Evolutionary conservation across 2,329 filamentous ascomycete genomes (phyloP).

Genomic region (Hysterium pulicare): DNA sequence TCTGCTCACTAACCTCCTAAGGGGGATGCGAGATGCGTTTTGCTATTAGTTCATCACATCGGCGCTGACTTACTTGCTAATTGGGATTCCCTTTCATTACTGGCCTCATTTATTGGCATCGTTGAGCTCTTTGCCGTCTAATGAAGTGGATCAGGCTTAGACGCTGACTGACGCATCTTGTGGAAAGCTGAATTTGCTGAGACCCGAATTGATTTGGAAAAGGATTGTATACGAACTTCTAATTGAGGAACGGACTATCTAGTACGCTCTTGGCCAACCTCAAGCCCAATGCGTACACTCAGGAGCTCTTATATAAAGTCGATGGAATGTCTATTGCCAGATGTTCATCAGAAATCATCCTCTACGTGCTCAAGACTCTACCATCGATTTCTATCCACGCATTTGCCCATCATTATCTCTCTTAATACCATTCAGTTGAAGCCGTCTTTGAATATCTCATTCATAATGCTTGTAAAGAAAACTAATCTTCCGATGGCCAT

Average conservation of each 20-base stretch:
- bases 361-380: neutral
- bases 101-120: neutral
- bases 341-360: neutral
- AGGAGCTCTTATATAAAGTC: neutral
- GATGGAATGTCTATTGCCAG: neutral
- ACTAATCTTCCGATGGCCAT: slow-evolving; percentile 10
- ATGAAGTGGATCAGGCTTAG: neutral
- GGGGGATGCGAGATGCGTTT: no score
- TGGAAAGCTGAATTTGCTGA: neutral
- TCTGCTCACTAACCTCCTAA: no score
- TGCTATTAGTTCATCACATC: no score
- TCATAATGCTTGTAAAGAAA: slow-evolving; percentile 7
- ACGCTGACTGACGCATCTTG: neutral
- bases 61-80: neutral
- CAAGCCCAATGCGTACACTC: no score
- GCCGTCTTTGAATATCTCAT: no score
- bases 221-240: no score
- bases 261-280: no score
- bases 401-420: neutral
- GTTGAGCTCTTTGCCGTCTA: neutral
- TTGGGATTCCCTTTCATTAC: neutral
- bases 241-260: no score
- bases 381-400: neutral
- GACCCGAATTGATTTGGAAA: no score
- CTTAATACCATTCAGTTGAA: neutral